Percentiles rank a stretch among this genome's conserved stretches.
These are phyloP conservation scores for Tetrapisispora iriomotensis DNA, from an alignment of 805 yeast genomes.

Conservation along the genomic window DNA sequence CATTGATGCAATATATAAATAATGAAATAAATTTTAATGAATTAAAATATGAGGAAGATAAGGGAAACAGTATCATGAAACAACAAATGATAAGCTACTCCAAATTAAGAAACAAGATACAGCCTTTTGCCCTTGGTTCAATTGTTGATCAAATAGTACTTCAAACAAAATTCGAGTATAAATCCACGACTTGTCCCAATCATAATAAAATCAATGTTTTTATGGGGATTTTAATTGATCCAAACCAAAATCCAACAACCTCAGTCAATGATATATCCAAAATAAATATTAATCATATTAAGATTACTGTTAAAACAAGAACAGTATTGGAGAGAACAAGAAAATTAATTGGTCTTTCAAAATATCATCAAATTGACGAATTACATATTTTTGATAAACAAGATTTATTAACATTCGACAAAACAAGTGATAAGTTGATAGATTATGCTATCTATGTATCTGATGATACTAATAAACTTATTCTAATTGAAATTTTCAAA, in stretches of 20 bases:
- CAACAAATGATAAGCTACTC: constrained; percentile 27
- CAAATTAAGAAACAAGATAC: constrained; percentile 12
- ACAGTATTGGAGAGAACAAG: constrained; percentile 20
- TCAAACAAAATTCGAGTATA: constrained; percentile 23
- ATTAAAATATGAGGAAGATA: constrained; percentile 3
- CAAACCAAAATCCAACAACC: constrained; percentile 3
- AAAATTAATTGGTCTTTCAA: constrained; percentile 25
- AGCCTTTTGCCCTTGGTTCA: constrained; percentile 19
- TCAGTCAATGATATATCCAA: constrained; percentile 10
- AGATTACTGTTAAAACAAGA: constrained; percentile 29
- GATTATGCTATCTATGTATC: constrained; percentile 43
- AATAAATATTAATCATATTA: constrained; percentile 28
- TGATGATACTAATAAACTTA: constrained; percentile 34
- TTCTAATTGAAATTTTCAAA: constrained; percentile 44
- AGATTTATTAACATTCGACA: constrained; percentile 15
- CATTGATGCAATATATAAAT: constrained; percentile 16
- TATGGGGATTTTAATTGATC: constrained; percentile 17
- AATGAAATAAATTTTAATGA: constrained; percentile 1
- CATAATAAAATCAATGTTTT: constrained; percentile 25
- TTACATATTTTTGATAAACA: constrained; percentile 28
- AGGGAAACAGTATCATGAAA: constrained; percentile 22
- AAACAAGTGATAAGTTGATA: constrained; percentile 28
- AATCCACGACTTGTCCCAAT: constrained; percentile 20
- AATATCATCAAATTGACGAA: constrained; percentile 24
- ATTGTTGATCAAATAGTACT: constrained; percentile 25